Conservation (phyloP, 768 basidiomycete genomes). For the Termitomyces sp. region DNA sequence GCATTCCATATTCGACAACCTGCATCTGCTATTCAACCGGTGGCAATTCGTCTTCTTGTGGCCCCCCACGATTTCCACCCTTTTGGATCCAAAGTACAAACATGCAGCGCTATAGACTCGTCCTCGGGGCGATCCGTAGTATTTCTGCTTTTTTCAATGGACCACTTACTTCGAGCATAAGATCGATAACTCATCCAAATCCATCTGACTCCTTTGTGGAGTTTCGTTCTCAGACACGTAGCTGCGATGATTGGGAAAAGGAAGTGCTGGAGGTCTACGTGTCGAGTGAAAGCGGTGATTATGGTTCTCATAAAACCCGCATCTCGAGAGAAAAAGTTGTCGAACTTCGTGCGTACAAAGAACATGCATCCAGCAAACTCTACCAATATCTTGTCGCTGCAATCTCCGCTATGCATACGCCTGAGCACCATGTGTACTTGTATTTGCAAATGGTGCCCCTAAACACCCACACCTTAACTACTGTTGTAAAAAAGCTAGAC, state of each 20-base stretch:
- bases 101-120: constrained; percentile 2
- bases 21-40: not conserved
- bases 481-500: constrained; percentile 2
- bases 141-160: not conserved
- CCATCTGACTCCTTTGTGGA: constrained; percentile 2
- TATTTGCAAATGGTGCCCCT: not conserved
- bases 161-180: not conserved
- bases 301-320: constrained; percentile 1
- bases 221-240: constrained; percentile 3
- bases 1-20: not conserved
- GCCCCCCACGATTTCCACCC: not conserved
- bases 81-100: not conserved
- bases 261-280: constrained; percentile 5
- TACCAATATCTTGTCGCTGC: constrained; percentile 4
- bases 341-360: constrained; percentile 6
- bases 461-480: not conserved
- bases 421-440: not conserved
- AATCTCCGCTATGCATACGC: not conserved
- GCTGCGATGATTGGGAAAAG: constrained; percentile 5
- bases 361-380: not conserved
- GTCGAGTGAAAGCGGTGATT: not conserved
- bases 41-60: not conserved
- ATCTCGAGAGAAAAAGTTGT: constrained; percentile 1
- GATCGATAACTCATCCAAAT: not conserved
- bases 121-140: not conserved